Evolutionary conservation across 805 yeast genomes (phyloP).

Genomic region (Nakazawaea siamensis): DNA sequence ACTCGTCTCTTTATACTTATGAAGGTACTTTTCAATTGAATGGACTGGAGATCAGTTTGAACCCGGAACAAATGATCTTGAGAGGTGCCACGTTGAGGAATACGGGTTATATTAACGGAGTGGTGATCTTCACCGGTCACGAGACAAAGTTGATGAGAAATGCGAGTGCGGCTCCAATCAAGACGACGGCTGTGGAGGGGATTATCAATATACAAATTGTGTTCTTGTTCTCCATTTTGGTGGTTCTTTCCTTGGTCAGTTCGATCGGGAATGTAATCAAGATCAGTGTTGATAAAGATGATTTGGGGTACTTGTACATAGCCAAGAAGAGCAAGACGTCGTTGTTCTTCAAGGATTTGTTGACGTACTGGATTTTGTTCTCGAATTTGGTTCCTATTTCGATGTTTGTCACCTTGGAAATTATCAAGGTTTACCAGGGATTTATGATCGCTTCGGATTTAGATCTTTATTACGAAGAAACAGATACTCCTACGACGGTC

Average conservation of each 20-base stretch:
- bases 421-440: conserved; percentile 93
- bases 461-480: conserved; percentile 80
- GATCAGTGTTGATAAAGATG: conserved; percentile 40
- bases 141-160: conserved; percentile 97
- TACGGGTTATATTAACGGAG: conserved; percentile 92
- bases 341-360: conserved; percentile 75
- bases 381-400: conserved; percentile 98
- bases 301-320: conserved; percentile 57
- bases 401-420: conserved; percentile 90
- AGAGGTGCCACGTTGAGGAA: conserved; percentile 95
- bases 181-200: conserved; percentile 93
- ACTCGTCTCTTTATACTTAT: conserved; percentile 86
- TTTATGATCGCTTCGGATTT: conserved; percentile 88
- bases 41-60: conserved; percentile 55
- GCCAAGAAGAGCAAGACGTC: conserved; percentile 61
- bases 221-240: conserved; percentile 75
- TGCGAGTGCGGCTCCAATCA: conserved; percentile 98
- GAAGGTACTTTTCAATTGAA: conserved; percentile 75
- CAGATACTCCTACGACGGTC: conserved; percentile 92
- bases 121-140: conserved; percentile 94
- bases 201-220: conserved; percentile 88
- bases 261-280: conserved; percentile 83
- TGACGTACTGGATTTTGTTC: conserved; percentile 93
- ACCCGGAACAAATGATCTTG: conserved; percentile 85
- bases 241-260: conserved; percentile 69